Percentiles rank a stretch among this genome's conserved stretches.
Conservation (phyloP, 2,329 filamentous ascomycete species). For the Didymella sp. region DNA sequence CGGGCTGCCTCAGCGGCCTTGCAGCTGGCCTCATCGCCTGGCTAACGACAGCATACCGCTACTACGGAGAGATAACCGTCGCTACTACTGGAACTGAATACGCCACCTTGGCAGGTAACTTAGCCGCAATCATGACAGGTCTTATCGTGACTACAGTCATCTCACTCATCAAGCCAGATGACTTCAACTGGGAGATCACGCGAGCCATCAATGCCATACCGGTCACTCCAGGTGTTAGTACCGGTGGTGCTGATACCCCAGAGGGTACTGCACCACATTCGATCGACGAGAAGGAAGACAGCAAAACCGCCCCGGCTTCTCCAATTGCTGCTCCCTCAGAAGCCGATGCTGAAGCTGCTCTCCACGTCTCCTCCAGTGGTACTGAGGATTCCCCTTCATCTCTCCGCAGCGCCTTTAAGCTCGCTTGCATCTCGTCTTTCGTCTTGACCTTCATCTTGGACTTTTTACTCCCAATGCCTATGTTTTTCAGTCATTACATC, state of each 20-base stretch:
- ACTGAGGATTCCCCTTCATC: constrained; percentile 41
- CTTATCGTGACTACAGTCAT: constrained; percentile 45
- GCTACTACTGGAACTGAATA: constrained; percentile 49
- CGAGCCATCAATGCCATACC: constrained; percentile 46
- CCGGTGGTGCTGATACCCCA: constrained; percentile 13
- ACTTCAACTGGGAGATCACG: constrained; percentile 52
- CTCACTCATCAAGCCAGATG: constrained; percentile 46
- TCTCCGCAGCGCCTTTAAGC: constrained; percentile 46
- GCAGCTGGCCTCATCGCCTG: constrained; percentile 48
- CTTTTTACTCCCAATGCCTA: constrained; percentile 52
- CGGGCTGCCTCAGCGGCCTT: constrained; percentile 43
- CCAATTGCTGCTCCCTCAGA: neutral
- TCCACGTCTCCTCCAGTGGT: constrained; percentile 12
- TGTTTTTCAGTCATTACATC: constrained; percentile 53
- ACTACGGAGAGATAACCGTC: constrained; percentile 51
- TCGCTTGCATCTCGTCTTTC: constrained; percentile 49
- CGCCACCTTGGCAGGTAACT: constrained; percentile 51
- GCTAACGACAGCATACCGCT: constrained; percentile 45
- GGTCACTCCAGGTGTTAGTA: constrained; percentile 20
- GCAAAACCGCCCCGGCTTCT: neutral
- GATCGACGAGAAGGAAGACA: constrained; percentile 9
- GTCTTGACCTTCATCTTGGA: constrained; percentile 51
- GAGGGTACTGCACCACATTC: constrained; percentile 6
- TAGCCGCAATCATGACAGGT: constrained; percentile 46
- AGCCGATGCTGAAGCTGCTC: neutral